Evolutionary conservation across 345 rosid species (phyloP).

Genomic region (sweet orange (Citrus sinensis)): DNA sequence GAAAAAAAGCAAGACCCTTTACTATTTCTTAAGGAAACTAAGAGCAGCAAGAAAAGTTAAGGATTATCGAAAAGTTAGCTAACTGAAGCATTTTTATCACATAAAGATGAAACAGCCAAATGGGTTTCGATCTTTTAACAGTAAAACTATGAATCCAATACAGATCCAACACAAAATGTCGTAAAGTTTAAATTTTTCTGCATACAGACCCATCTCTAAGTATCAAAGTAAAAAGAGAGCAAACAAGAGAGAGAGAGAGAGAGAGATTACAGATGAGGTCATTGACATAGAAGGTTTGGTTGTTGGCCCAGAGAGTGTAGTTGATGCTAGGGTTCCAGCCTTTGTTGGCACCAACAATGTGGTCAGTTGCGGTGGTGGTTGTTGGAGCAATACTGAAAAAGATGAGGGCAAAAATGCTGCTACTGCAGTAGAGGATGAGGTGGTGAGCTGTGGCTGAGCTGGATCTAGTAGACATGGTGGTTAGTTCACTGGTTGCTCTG

Average conservation of each 20-base stretch:
- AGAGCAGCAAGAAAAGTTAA: neutral
- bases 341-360: slow-evolving; percentile 75
- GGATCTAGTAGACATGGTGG: neutral
- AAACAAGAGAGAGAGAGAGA: slow-evolving; percentile 4
- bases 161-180: neutral
- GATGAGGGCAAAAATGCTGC: neutral
- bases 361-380: slow-evolving; percentile 53
- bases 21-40: neutral
- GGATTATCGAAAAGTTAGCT: neutral
- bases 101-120: neutral
- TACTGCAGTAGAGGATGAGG: neutral
- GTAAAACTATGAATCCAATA: neutral
- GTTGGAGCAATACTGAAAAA: neutral
- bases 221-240: neutral
- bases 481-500: neutral
- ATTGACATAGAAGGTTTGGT: slow-evolving; percentile 66
- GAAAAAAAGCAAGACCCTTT: no score
- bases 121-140: neutral
- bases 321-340: slow-evolving; percentile 77
- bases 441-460: neutral
- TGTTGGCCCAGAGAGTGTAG: slow-evolving; percentile 74
- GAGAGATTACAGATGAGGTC: slow-evolving; percentile 59
- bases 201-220: neutral
- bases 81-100: neutral
- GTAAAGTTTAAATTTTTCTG: neutral